Conservation (phyloP, 1,284 basidiomycete genomes). For the Mycena citricolor region DNA sequence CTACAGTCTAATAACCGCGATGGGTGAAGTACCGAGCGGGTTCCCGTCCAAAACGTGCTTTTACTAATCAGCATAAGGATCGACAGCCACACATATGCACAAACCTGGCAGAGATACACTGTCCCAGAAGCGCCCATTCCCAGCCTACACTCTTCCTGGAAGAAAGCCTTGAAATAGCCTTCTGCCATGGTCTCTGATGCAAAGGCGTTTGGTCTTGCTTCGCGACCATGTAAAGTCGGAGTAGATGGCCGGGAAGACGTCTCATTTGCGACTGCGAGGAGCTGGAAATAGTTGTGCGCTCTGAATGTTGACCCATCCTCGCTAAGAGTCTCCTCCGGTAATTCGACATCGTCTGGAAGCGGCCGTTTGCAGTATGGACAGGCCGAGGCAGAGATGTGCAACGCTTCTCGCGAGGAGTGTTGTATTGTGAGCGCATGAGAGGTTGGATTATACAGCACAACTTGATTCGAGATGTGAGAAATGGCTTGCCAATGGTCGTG, state of each 20-base stretch:
- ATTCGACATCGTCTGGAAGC: conserved; percentile 39
- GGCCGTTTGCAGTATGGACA: conserved; percentile 75
- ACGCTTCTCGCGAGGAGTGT: conserved; percentile 32
- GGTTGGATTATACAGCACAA: conserved; percentile 85
- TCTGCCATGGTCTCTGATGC: conserved; percentile 71
- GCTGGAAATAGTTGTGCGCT: conserved; percentile 72
- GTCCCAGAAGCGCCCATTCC: conserved; percentile 93
- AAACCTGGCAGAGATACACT: conserved; percentile 83
- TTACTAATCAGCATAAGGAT: conserved; percentile 1
- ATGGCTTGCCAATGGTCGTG: conserved; percentile 71
- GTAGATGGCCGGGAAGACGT: conserved; percentile 57
- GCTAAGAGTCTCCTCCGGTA: conserved; percentile 30
- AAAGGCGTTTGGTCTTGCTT: conserved; percentile 48
- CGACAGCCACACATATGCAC: conserved; percentile 25
- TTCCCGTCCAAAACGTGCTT: conserved; percentile 83
- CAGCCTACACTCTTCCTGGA: conserved; percentile 80
- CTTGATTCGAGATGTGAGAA: conserved; percentile 77
- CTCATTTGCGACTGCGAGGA: conserved; percentile 70
- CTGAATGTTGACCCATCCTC: conserved; percentile 41
- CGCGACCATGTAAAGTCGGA: no score
- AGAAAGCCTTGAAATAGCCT: conserved; percentile 85
- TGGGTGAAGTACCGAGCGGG: conserved; percentile 68
- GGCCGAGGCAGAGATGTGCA: no score
- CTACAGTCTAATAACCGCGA: no score
- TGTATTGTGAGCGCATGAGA: conserved; percentile 82